These are phyloP conservation scores for Fusarium transvaalense DNA, from an alignment of 2,329 filamentous ascomycete genomes.

Conservation along the genomic window DNA sequence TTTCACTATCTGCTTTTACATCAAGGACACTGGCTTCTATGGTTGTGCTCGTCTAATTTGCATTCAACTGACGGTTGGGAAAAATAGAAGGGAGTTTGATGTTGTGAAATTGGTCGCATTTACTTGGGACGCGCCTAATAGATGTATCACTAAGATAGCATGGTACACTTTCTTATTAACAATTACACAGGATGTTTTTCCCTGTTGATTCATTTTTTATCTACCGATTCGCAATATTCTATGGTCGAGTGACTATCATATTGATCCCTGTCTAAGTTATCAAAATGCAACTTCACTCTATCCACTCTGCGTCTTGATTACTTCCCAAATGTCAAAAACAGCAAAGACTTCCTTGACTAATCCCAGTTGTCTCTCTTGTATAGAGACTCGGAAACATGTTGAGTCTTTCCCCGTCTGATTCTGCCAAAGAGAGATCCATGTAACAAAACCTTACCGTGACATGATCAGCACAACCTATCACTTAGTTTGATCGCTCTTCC, in stretches of 20 bases:
- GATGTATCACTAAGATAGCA: conserved; percentile 29
- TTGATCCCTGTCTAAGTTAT: conserved; percentile 13
- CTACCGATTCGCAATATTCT: neutral
- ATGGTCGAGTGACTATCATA: conserved; percentile 11
- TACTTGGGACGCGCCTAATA: conserved; percentile 20
- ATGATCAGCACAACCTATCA: neutral
- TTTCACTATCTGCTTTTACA: conserved; percentile 29
- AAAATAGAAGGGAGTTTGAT: conserved; percentile 33
- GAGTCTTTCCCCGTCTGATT: neutral
- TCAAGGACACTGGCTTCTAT: conserved; percentile 13
- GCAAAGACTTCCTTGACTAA: neutral
- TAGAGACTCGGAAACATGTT: conserved; percentile 12
- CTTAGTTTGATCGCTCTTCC: neutral
- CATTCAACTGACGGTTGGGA: conserved; percentile 24
- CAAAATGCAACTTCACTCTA: conserved; percentile 18
- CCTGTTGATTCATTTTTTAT: conserved; percentile 9
- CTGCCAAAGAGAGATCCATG: neutral
- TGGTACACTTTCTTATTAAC: conserved; percentile 6
- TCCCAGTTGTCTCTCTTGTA: neutral
- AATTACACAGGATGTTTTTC: conserved; percentile 24
- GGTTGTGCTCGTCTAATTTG: conserved; percentile 26
- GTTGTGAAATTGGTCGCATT: conserved; percentile 24
- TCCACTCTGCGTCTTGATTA: conserved; percentile 14
- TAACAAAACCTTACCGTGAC: conserved; percentile 2
- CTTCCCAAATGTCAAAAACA: conserved; percentile 4